Evolutionary conservation across 164 flowering plant species (phyloP).

Genomic region (Cinnamomum chago): DNA sequence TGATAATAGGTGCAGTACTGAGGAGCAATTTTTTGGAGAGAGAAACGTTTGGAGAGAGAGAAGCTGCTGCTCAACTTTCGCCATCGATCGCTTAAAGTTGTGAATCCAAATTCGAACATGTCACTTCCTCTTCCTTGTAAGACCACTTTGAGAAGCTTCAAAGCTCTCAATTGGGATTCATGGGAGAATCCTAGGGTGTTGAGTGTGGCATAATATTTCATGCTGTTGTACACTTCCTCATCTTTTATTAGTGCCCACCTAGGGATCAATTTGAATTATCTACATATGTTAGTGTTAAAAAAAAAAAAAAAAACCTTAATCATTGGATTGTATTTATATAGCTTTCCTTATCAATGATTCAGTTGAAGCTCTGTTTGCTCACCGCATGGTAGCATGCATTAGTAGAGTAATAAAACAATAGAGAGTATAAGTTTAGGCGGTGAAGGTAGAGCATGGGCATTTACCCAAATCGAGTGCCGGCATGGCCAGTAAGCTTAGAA

Average conservation of each 20-base stretch:
- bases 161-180: constrained; percentile 1
- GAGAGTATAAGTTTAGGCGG: too few species aligned
- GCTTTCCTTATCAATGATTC: too few species aligned
- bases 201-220: not conserved
- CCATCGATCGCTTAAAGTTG: not conserved
- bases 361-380: too few species aligned
- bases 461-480: constrained; percentile 78
- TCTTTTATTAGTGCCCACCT: constrained; percentile 9
- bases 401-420: too few species aligned
- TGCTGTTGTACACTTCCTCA: not conserved
- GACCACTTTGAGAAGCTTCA: constrained; percentile 1
- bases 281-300: too few species aligned
- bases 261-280: too few species aligned
- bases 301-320: too few species aligned
- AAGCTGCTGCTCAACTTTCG: not conserved
- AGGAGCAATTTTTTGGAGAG: constrained; percentile 4
- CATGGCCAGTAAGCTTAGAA: constrained; percentile 80
- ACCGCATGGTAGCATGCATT: too few species aligned
- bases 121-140: not conserved
- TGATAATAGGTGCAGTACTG: not conserved
- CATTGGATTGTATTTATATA: too few species aligned
- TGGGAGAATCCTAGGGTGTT: not conserved
- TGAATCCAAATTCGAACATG: not conserved
- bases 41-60: constrained; percentile 2
- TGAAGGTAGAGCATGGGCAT: too few species aligned